A percentile compares a stretch with the other conserved stretches of the same genome.
phyloP scores from a whole-genome alignment of 169 alveolate species.

The Miamiensis avidus region DNA sequence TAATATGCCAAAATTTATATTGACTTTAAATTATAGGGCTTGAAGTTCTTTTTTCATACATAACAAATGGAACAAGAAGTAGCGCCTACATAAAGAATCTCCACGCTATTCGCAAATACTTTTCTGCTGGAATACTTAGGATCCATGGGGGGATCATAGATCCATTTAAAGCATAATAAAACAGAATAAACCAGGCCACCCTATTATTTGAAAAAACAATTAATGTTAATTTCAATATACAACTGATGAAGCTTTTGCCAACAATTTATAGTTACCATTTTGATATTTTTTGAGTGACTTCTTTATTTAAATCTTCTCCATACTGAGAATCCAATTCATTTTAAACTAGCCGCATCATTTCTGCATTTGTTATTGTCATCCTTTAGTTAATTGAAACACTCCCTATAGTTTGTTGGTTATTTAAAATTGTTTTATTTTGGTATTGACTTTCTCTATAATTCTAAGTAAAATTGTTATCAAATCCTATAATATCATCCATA shows the following conservation, averaged over 20 bases:
- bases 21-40: constrained; percentile 8
- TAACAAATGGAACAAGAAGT: constrained; percentile 28
- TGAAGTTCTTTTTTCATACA: constrained; percentile 29
- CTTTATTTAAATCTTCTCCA: neutral
- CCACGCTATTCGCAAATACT: constrained; percentile 39
- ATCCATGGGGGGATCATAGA: constrained; percentile 41
- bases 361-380: neutral
- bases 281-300: neutral
- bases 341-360: neutral
- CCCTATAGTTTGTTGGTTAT: neutral
- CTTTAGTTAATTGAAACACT: neutral
- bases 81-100: constrained; percentile 29
- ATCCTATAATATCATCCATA: neutral
- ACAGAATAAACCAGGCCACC: constrained; percentile 26
- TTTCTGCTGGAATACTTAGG: constrained; percentile 43
- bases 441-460: no score
- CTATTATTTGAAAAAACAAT: neutral
- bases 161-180: constrained; percentile 17
- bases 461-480: neutral
- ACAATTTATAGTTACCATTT: neutral
- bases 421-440: neutral
- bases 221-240: no score
- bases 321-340: neutral
- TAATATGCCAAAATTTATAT: constrained; percentile 5
- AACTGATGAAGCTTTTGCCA: neutral